phyloP scores from a whole-genome alignment of 345 rosid species.

The Sonneratia caseolaris region DNA sequence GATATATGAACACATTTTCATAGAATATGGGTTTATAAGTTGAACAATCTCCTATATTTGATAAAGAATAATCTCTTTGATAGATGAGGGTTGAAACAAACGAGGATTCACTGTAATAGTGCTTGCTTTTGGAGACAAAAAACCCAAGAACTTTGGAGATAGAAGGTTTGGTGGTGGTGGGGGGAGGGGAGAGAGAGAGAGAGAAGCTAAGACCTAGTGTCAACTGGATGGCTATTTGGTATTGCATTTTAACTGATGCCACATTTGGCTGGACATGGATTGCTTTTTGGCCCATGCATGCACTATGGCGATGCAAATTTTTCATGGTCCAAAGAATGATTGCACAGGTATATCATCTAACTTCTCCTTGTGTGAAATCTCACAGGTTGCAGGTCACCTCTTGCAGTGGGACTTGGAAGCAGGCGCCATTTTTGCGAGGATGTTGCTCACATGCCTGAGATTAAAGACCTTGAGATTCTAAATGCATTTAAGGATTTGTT shows the following conservation, averaged over 20 bases:
- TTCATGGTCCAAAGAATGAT: not conserved
- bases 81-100: not conserved
- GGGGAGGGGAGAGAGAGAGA: no score
- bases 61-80: not conserved
- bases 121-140: not conserved
- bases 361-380: not conserved
- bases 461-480: slow-evolving; percentile 45
- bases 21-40: no score
- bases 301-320: not conserved
- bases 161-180: no score
- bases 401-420: slow-evolving; percentile 35
- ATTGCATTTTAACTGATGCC: not conserved
- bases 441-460: slow-evolving; percentile 54
- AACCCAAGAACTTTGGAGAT: not conserved
- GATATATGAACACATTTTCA: no score
- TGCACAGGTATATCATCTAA: not conserved
- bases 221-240: not conserved
- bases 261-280: not conserved
- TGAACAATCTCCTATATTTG: no score
- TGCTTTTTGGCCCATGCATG: not conserved
- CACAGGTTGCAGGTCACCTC: slow-evolving; percentile 33
- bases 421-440: slow-evolving; percentile 48
- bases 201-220: no score
- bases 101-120: not conserved
- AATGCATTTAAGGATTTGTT: slow-evolving; percentile 68